A percentile compares a stretch with the other conserved stretches of the same genome.
Conservation (phyloP, 106 monocot species). For the Narthecium ossifragum region DNA sequence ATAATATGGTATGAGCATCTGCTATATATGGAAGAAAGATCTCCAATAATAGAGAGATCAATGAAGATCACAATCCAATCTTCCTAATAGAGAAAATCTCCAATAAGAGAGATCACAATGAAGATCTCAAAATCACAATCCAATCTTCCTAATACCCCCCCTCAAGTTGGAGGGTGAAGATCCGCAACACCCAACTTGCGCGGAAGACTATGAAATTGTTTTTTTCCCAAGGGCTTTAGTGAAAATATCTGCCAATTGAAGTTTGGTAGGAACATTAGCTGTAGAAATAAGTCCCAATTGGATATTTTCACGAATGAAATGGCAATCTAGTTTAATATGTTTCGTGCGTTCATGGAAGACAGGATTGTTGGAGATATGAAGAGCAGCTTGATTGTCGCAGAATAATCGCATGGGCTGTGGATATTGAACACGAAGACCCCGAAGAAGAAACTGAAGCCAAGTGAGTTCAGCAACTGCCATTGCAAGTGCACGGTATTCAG, state of each 20-base stretch:
- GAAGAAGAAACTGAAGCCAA: conserved; percentile 8
- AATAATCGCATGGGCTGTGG: neutral
- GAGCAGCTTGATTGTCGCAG: conserved; percentile 20
- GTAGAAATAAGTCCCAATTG: neutral
- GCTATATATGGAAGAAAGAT: too few relatives aligned
- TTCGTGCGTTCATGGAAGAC: conserved; percentile 15
- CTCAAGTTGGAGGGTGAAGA: neutral
- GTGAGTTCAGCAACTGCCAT: conserved; percentile 3
- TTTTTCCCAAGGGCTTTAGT: neutral
- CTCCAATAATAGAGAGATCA: too few relatives aligned
- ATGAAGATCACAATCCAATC: too few relatives aligned
- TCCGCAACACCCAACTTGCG: neutral
- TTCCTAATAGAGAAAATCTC: too few relatives aligned
- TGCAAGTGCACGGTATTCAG: conserved; percentile 14
- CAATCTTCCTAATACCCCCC: too few relatives aligned
- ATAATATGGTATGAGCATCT: too few relatives aligned
- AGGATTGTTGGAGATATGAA: conserved; percentile 10
- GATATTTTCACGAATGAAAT: conserved; percentile 12
- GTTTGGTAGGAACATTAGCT: neutral
- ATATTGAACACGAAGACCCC: neutral
- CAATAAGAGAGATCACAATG: too few relatives aligned
- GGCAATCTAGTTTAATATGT: conserved; percentile 18
- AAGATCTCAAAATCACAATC: too few relatives aligned
- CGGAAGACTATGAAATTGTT: neutral
- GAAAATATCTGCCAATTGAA: conserved; percentile 9